These are phyloP conservation scores for Hibiscus tridactylites DNA, from an alignment of 345 rosid genomes.

Conservation along the genomic window DNA sequence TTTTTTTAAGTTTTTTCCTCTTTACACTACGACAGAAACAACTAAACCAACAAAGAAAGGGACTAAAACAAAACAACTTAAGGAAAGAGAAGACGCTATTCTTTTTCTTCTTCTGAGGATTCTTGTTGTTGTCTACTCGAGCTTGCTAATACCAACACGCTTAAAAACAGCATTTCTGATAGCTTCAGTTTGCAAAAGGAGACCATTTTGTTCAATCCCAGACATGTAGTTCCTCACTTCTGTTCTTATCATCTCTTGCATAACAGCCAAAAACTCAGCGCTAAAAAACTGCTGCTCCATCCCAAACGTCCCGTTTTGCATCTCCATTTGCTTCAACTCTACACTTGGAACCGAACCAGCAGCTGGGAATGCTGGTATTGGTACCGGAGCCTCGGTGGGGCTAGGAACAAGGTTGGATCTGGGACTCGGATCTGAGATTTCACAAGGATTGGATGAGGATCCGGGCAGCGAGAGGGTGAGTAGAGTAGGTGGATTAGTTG, in stretches of 20 bases:
- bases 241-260: constrained; percentile 68
- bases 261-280: constrained; percentile 47
- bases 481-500: constrained; percentile 42
- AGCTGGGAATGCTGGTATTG: not conserved
- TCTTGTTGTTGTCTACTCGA: constrained; percentile 22
- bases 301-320: constrained; percentile 7
- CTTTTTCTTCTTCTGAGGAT: not conserved
- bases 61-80: not conserved
- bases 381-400: not conserved
- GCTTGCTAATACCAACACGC: constrained; percentile 57
- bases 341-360: not conserved
- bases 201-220: constrained; percentile 45
- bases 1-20: too few species aligned
- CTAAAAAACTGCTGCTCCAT: constrained; percentile 51
- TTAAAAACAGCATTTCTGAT: constrained; percentile 58
- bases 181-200: constrained; percentile 38
- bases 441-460: constrained; percentile 24
- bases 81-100: not conserved
- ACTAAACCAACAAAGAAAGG: not conserved
- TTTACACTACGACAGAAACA: constrained; percentile 29
- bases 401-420: constrained; percentile 14
- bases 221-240: constrained; percentile 70
- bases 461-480: constrained; percentile 69
- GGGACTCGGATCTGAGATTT: constrained; percentile 14
- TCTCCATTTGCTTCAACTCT: not conserved